Evolutionary conservation across 257 asterid species (phyloP).

Genomic region (Solanum gandarillasii): DNA sequence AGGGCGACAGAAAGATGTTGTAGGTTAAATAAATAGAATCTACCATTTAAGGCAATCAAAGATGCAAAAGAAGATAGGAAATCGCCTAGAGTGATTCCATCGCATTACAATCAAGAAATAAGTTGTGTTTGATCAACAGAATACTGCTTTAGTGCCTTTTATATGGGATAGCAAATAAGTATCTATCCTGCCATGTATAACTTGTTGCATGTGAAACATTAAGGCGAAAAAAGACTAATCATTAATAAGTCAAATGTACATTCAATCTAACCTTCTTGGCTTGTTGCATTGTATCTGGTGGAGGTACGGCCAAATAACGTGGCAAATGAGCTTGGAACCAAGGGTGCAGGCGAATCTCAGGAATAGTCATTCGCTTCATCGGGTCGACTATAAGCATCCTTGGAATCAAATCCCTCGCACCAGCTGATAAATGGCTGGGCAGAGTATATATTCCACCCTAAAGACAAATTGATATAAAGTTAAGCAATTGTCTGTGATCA

Average conservation of each 20-base stretch:
- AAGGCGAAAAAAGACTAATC: neutral
- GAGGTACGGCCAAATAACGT: conserved; percentile 84
- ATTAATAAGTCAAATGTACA: neutral
- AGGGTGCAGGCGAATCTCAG: conserved; percentile 79
- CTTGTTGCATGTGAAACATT: neutral
- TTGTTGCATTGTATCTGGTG: conserved; percentile 79
- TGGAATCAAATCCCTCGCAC: conserved; percentile 86
- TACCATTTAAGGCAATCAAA: neutral
- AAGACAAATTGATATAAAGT: conserved; percentile 9
- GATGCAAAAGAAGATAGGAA: neutral
- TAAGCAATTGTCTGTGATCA: neutral
- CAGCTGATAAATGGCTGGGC: conserved; percentile 86
- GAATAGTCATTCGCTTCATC: conserved; percentile 82
- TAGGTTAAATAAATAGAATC: neutral
- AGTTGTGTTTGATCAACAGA: neutral
- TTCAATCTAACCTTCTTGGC: conserved; percentile 64
- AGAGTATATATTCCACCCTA: conserved; percentile 92
- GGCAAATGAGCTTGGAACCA: conserved; percentile 94
- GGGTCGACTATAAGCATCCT: conserved; percentile 95
- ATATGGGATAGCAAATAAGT: neutral
- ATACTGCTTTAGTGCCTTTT: neutral
- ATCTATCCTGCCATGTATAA: neutral
- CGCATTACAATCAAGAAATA: neutral
- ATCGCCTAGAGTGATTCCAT: neutral
- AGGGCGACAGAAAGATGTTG: neutral